Percentiles rank a stretch among this genome's conserved stretches.
These are phyloP conservation scores for Eucalyptus sideroxylon DNA, from an alignment of 345 rosid species.

Conservation along the genomic window DNA sequence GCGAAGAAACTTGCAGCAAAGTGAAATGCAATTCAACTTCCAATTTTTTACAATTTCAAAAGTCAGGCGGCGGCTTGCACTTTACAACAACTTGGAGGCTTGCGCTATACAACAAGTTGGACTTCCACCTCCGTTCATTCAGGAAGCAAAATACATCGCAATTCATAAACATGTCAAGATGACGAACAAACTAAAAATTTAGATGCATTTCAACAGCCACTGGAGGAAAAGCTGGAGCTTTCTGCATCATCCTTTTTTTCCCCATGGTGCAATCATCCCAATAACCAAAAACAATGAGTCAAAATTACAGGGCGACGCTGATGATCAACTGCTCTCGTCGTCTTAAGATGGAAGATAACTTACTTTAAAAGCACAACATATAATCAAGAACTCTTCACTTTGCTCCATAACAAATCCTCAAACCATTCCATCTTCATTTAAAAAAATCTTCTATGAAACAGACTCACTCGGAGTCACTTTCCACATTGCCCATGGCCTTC, in stretches of 20 bases:
- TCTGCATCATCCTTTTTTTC: background rate
- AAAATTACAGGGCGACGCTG: background rate
- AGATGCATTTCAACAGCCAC: background rate
- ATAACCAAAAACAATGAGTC: background rate
- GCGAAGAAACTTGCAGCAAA: background rate
- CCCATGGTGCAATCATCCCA: background rate
- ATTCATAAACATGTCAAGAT: background rate
- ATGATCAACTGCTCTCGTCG: background rate
- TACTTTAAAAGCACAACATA: background rate
- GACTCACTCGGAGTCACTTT: constrained; percentile 56
- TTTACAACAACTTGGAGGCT: background rate
- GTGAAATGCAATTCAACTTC: background rate
- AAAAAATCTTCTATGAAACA: too few relatives aligned
- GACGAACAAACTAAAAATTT: background rate
- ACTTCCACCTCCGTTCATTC: background rate
- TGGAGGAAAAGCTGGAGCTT: background rate
- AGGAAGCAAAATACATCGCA: background rate
- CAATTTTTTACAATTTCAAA: background rate
- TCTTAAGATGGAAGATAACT: background rate
- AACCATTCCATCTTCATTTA: background rate
- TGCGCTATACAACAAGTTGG: background rate
- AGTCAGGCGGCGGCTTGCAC: background rate
- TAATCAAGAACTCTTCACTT: background rate
- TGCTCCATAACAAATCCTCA: background rate
- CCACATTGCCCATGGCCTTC: constrained; percentile 70